Conservation (phyloP, 108 stramenopile species). For the Seminavis robusta region DNA sequence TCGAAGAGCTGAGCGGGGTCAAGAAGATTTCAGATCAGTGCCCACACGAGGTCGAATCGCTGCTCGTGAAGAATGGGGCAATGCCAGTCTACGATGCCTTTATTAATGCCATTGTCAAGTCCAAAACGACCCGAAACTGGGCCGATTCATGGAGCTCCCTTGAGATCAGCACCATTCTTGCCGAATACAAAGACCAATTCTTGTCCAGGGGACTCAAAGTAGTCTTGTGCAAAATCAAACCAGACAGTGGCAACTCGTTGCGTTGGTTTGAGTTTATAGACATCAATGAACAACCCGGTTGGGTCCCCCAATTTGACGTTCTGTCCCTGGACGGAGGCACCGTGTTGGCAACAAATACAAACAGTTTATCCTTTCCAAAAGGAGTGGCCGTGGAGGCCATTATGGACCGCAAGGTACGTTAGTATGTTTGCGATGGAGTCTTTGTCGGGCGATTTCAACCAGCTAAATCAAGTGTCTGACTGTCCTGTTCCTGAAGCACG, state of each 20-base stretch:
- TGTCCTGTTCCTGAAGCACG: too few relatives aligned
- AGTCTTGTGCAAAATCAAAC: constrained; percentile 38
- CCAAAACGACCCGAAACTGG: constrained; percentile 24
- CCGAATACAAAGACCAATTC: constrained; percentile 44
- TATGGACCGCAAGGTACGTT: constrained; percentile 26
- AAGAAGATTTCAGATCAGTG: too few relatives aligned
- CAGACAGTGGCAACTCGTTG: constrained; percentile 12
- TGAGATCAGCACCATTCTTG: constrained; percentile 31
- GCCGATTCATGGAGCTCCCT: constrained; percentile 44
- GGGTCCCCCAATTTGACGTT: constrained; percentile 50
- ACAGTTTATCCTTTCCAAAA: constrained; percentile 39
- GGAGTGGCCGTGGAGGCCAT: constrained; percentile 54
- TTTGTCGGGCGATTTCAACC: too few relatives aligned
- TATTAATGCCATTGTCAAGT: constrained; percentile 21
- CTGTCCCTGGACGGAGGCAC: constrained; percentile 32
- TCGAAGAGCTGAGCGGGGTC: too few relatives aligned
- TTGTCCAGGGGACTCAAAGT: constrained; percentile 34
- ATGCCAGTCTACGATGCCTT: too few relatives aligned
- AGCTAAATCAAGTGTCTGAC: too few relatives aligned
- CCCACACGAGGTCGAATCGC: too few relatives aligned
- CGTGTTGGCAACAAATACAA: constrained; percentile 33
- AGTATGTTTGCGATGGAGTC: too few relatives aligned
- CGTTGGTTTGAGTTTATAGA: constrained; percentile 62
- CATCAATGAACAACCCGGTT: constrained; percentile 14
- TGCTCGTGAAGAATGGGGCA: too few relatives aligned